Percentiles rank a stretch among this genome's conserved stretches.
Evolutionary conservation across 352 stramenopile genomes (phyloP).

Genomic region (Globisporangium paroecandrum): DNA sequence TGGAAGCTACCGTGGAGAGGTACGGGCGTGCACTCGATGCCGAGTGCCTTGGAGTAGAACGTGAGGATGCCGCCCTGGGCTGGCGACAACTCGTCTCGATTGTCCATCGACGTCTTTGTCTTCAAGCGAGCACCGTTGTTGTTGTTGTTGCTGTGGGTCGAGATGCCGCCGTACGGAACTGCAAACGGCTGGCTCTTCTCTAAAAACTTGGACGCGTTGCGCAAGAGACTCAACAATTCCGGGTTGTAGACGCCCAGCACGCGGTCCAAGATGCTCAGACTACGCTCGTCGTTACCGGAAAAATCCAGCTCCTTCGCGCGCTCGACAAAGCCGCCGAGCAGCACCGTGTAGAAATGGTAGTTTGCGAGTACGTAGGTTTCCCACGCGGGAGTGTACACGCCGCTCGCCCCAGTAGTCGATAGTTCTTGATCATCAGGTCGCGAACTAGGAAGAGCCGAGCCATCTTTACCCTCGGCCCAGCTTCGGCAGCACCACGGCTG

Average conservation of each 20-base stretch:
- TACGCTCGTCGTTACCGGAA: slow-evolving; percentile 55
- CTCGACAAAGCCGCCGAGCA: slow-evolving; percentile 78
- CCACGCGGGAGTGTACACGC: slow-evolving; percentile 57
- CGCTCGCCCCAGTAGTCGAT: slow-evolving; percentile 11
- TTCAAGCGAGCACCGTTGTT: slow-evolving; percentile 4
- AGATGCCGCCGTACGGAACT: slow-evolving; percentile 36
- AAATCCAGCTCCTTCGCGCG: slow-evolving; percentile 84
- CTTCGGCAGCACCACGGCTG: slow-evolving; percentile 77
- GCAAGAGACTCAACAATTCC: slow-evolving; percentile 64
- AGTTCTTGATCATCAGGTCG: neutral
- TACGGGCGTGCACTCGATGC: slow-evolving; percentile 63
- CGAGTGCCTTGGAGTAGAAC: slow-evolving; percentile 78
- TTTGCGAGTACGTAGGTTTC: slow-evolving; percentile 84
- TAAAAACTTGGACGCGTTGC: slow-evolving; percentile 51
- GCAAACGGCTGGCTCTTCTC: slow-evolving; percentile 71
- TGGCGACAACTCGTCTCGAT: slow-evolving; percentile 40
- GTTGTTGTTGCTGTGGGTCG: slow-evolving; percentile 6
- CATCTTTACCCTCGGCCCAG: slow-evolving; percentile 42
- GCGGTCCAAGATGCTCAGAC: slow-evolving; percentile 59
- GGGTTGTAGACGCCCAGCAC: slow-evolving; percentile 68
- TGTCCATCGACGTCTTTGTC: slow-evolving; percentile 21
- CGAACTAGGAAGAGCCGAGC: slow-evolving; percentile 5
- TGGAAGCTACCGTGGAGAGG: slow-evolving; percentile 73
- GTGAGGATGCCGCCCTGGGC: slow-evolving; percentile 70
- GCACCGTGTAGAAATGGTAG: slow-evolving; percentile 86